Base-by-base conservation (phyloP, 2,329 filamentous ascomycete species). In the Scytalidium sp. region DNA sequence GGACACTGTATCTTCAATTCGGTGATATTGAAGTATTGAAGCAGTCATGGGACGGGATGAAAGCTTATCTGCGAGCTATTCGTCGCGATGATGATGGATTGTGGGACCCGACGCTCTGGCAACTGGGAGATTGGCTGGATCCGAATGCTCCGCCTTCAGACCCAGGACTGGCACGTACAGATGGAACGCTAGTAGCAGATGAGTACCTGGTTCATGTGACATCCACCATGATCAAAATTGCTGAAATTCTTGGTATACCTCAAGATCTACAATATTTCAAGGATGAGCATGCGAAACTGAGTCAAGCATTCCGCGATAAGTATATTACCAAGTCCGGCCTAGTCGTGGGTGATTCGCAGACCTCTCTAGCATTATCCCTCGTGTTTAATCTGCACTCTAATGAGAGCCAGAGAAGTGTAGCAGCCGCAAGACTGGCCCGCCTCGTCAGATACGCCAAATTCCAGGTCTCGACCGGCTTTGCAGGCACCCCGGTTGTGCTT, bases 51-150 rank as follows among this genome's bases (percentile, higher is more conserved):
- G 11, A 61, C 1, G 70, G 70, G 1, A 70, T 73, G 57, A 64
- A 63, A 32, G 62, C 61, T 0, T 78, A 72, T 70, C 49, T 75
- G 0, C 66, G 67, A 52, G 64, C 52, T 20, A 67, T 70, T 36
- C 65, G 57, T 3, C 60, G 63, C n/a, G 67, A 57, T 43, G 47
- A 47, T 0, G 64, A 60, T 6, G 67, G 69, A 2, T 61, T 78
- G 0, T 78, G 75, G 75, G 57, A 68, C 41, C 62, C 61, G 3
- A 58, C 54, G 20, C 50, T 51, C 9, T 64, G 63, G 41, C 73
- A 77, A 50, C 68, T 67, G 27, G 67, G 72, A 23, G 75, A 78
- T 53, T 78, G 75, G 75, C 66, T 78, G 2, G 75, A 76, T 47
- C 75, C 75, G 0, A 65, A 65, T 3, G 67, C 75, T 1, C 74